Percentiles rank a stretch among this genome's conserved stretches.
phyloP scores from a whole-genome alignment of 1,139 yeast genomes.

The Nakaseomyces glabratus region DNA sequence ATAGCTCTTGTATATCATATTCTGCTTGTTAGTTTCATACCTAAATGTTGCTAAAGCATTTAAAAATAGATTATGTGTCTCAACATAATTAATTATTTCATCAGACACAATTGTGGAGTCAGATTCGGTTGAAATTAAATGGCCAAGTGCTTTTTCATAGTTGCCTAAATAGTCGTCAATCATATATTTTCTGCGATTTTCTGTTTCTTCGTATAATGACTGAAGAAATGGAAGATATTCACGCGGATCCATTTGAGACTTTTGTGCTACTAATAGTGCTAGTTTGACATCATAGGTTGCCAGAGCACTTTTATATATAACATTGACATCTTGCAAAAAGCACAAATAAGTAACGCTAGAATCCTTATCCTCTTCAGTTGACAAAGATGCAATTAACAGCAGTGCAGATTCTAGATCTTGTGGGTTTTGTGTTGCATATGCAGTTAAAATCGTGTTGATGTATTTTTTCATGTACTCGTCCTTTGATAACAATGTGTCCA shows the following conservation, averaged over 20 bases:
- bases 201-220: conserved; percentile 58
- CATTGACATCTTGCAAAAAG: conserved; percentile 82
- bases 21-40: conserved; percentile 48
- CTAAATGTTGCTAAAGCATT: conserved; percentile 57
- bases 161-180: conserved; percentile 74
- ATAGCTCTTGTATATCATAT: conserved; percentile 47
- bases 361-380: conserved; percentile 46
- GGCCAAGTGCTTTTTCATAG: conserved; percentile 56
- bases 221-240: conserved; percentile 92
- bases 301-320: conserved; percentile 68
- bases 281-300: conserved; percentile 76
- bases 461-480: conserved; percentile 50
- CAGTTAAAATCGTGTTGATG: conserved; percentile 75
- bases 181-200: conserved; percentile 58
- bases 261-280: conserved; percentile 81
- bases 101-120: conserved; percentile 34
- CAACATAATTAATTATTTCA: conserved; percentile 64
- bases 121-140: conserved; percentile 42
- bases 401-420: conserved; percentile 76
- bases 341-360: conserved; percentile 72
- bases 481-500: conserved; percentile 43
- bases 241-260: conserved; percentile 95
- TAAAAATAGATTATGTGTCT: conserved; percentile 64
- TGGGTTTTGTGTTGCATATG: conserved; percentile 86
- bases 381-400: conserved; percentile 43